Conservation (phyloP, 2,329 filamentous ascomycete genomes). For the Calonectria fujianensis region DNA sequence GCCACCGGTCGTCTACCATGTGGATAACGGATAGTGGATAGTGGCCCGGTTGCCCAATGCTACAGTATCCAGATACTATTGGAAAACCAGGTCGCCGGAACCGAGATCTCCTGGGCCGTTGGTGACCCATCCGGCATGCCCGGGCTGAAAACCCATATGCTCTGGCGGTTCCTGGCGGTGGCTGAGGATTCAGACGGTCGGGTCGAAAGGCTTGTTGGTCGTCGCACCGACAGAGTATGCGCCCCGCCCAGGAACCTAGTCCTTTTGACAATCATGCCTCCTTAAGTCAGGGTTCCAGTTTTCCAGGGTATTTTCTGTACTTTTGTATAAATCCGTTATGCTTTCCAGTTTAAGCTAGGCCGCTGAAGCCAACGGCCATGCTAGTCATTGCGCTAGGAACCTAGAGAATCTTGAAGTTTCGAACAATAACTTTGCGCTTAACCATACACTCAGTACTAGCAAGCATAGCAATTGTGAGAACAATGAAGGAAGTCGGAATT, state of each 20-base stretch:
- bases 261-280: conserved; percentile 74
- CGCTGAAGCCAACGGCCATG: conserved; percentile 46
- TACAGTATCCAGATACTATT: conserved; percentile 77
- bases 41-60: conserved; percentile 78
- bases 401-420: conserved; percentile 72
- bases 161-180: conserved; percentile 61
- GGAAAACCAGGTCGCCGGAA: conserved; percentile 68
- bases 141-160: conserved; percentile 57
- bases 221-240: conserved; percentile 69
- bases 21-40: conserved; percentile 66
- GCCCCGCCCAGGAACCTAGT: conserved; percentile 69
- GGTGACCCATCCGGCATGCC: conserved; percentile 53
- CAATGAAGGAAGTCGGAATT: conserved; percentile 69
- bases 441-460: conserved; percentile 73
- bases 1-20: conserved; percentile 73
- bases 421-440: conserved; percentile 71
- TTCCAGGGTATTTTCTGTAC: conserved; percentile 71
- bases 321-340: conserved; percentile 38
- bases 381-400: conserved; percentile 74
- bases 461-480: conserved; percentile 76
- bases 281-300: conserved; percentile 74
- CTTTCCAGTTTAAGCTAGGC: conserved; percentile 38
- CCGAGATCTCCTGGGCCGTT: conserved; percentile 59
- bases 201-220: conserved; percentile 76
- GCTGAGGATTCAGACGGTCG: conserved; percentile 68